Evolutionary conservation across 2,329 filamentous ascomycete genomes (phyloP).

Genomic region (Aspergillus japonicus): DNA sequence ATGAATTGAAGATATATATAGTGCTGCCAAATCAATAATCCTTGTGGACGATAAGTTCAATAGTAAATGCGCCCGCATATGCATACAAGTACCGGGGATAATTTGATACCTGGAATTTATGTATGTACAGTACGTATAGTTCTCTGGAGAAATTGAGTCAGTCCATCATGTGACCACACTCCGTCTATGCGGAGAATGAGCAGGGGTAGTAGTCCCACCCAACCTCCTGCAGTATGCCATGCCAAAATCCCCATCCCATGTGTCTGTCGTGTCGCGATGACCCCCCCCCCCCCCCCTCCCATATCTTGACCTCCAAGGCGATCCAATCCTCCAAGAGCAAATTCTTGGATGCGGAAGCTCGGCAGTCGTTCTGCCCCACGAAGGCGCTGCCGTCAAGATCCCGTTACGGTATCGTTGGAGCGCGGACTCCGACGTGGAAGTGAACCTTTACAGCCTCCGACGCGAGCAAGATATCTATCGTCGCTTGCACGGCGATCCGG

Average conservation of each 20-base stretch:
- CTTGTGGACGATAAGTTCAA: neutral
- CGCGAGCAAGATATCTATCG: conserved; percentile 24
- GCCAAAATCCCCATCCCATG: too few species aligned
- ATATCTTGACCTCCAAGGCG: neutral
- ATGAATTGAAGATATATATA: conserved; percentile 5
- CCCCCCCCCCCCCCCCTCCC: too few species aligned
- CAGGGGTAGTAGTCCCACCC: too few species aligned
- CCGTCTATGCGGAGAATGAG: too few species aligned
- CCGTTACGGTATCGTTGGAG: conserved; percentile 18
- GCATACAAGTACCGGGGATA: too few species aligned
- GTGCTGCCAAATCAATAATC: neutral
- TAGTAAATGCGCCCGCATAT: neutral
- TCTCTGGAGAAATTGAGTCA: too few species aligned
- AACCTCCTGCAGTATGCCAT: too few species aligned
- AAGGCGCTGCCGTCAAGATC: conserved; percentile 20
- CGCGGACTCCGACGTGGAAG: conserved; percentile 16
- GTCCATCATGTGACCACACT: too few species aligned
- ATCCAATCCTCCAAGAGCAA: neutral
- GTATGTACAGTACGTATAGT: too few species aligned
- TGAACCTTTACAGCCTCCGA: conserved; percentile 16
- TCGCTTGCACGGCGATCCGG: conserved; percentile 13
- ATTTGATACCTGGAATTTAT: too few species aligned
- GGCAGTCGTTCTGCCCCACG: conserved; percentile 14
- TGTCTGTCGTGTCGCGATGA: too few species aligned
- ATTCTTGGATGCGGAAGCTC: conserved; percentile 19